These are phyloP conservation scores for Pouteria campechiana DNA, from an alignment of 179 eudicot genomes.

Conservation along the genomic window DNA sequence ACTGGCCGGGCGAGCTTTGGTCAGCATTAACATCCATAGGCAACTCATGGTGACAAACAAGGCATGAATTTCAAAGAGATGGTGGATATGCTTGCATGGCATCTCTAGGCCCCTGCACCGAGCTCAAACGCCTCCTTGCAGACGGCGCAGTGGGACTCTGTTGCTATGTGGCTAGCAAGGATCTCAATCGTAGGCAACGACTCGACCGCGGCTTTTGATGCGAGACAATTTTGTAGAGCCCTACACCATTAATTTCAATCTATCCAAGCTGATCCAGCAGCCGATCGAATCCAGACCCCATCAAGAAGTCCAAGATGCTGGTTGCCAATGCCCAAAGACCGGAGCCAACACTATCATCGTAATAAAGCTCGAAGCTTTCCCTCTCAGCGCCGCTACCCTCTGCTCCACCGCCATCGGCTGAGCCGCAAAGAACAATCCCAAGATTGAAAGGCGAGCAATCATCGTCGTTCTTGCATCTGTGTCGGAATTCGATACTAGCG, in stretches of 20 bases:
- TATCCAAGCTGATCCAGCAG: conserved; percentile 39
- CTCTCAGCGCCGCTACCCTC: conserved; percentile 8
- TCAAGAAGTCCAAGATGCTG: conserved; percentile 34
- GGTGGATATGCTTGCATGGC: conserved; percentile 48
- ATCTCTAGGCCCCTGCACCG: conserved; percentile 34
- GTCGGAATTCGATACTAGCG: conserved; percentile 1
- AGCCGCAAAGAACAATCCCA: conserved; percentile 26
- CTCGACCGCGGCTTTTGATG: conserved; percentile 28
- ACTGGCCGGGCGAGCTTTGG: too few species aligned
- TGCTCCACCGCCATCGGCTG: neutral
- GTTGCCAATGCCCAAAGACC: conserved; percentile 45
- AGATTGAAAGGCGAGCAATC: conserved; percentile 31
- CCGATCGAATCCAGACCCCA: conserved; percentile 46
- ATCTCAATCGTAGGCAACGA: conserved; percentile 27
- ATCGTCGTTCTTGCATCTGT: conserved; percentile 13
- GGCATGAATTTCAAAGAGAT: conserved; percentile 33
- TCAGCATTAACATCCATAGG: conserved; percentile 23
- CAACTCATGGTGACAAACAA: conserved; percentile 32
- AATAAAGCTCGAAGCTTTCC: conserved; percentile 29
- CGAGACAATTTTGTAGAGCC: conserved; percentile 24
- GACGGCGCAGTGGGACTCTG: conserved; percentile 31
- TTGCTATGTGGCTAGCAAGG: conserved; percentile 6
- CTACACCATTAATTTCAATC: conserved; percentile 22
- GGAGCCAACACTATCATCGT: conserved; percentile 36
- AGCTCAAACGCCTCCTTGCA: conserved; percentile 26